phyloP scores from a whole-genome alignment of 352 stramenopile species.

The Globisporangium cystogenes region DNA sequence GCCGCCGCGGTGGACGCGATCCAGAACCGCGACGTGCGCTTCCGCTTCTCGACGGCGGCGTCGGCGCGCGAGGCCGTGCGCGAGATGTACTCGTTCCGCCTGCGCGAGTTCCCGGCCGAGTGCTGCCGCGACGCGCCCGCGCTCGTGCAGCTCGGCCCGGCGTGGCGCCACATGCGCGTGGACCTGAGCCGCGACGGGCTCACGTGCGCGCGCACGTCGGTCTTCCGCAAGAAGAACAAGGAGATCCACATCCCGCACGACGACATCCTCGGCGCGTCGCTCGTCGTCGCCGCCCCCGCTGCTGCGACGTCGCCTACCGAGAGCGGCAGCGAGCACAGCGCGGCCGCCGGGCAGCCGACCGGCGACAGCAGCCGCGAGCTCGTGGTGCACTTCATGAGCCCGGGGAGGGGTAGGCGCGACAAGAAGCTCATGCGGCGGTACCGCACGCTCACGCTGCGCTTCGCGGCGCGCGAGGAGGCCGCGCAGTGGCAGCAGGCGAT shows the following conservation, averaged over 20 bases:
- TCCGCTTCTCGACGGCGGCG: constrained; percentile 52
- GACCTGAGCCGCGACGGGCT: constrained; percentile 53
- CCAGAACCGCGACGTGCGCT: constrained; percentile 43
- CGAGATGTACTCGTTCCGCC: constrained; percentile 58
- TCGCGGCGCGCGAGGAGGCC: constrained; percentile 20
- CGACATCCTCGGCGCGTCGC: constrained; percentile 40
- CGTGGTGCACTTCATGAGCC: constrained; percentile 61
- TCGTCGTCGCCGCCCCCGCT: constrained; percentile 12
- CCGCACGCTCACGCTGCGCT: constrained; percentile 32
- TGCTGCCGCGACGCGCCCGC: constrained; percentile 24
- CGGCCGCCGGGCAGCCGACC: neutral
- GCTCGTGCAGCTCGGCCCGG: constrained; percentile 35
- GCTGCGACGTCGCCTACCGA: no score
- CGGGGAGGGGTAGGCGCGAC: constrained; percentile 45
- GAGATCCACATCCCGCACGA: constrained; percentile 42
- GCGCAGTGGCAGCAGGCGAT: constrained; percentile 32
- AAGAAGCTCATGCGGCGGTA: constrained; percentile 52
- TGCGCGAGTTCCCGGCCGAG: constrained; percentile 52
- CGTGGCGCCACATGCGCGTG: constrained; percentile 48
- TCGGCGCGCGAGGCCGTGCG: constrained; percentile 56
- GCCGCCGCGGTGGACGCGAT: constrained; percentile 54
- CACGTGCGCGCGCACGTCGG: constrained; percentile 39
- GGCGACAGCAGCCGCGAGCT: constrained; percentile 16
- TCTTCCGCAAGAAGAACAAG: constrained; percentile 62
- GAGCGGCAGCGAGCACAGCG: no score